Base-by-base conservation (phyloP, 2,329 filamentous ascomycete genomes). In the Aspergillus phoenicis region DNA sequence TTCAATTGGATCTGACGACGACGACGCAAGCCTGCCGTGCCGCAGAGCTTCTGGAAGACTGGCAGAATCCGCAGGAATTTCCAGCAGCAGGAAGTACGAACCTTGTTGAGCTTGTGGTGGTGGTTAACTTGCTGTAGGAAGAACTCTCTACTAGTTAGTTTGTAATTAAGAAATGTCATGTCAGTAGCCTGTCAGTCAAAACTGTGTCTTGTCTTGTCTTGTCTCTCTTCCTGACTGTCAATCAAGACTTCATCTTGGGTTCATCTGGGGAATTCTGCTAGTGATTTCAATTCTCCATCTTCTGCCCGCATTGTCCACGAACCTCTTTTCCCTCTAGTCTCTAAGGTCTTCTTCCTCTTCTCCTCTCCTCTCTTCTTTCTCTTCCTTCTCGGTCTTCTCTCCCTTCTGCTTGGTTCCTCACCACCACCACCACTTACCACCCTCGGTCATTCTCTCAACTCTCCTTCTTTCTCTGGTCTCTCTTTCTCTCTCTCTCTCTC, bases 11-110 rank as follows among this genome's bases (percentile, higher is more conserved):
- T 20, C 24, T 49, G 47, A 49, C 47, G 47, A 49, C 45, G 52
- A 55, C 52, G 52, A 55, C 52, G 52, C 63, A 58, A 57, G 61
- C 60, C 63, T 45, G 52, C 61, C 53, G 62, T 64, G 61, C 58
- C 60, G 58, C 62, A 36, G 62, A 67, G 59, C 64, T 69, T 69
- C 69, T 67, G 65, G 62, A 66, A 68, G 66, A 58, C 63, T 64
- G 58, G 59, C 53, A 66, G 63, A 64, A 55, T 59, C 33, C 38
- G 24, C 36, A 52, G 41, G 49, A 60, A 39, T 8, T 17, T 17
- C 20, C 30, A 10, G 41, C 22, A 28, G 28, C 22, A 55, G 38
- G 30, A 45, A 17, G n/a, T 28, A 38, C 20, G 30, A 39, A 38
- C 41, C 30, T 26, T 41, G 10, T 24, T 43, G 24, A 55, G 26